Evolutionary conservation across 78 protist species (phyloP), one percentile per base, ranked within the genome.

Genomic region (Dictyostelium brefeldianum): DNA sequence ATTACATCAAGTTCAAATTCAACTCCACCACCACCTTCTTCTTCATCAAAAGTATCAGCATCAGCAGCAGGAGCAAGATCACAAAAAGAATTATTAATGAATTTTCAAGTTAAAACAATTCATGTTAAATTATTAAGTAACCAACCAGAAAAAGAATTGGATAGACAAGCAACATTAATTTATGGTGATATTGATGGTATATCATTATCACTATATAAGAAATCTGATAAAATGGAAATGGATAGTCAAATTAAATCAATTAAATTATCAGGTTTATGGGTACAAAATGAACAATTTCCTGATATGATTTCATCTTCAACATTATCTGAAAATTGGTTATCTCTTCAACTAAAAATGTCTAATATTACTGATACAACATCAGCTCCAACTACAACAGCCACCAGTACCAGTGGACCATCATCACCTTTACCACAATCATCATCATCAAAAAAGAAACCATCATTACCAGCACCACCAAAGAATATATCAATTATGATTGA

Each of bases 241-340:
- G 69, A 87, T 41, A 1, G 84, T 18, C n/a, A 50, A 15, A 9
- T 87, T 20, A 77, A 77, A 31, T 87, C 93, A 18, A 50, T 87
- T 31, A 9, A 70, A 51, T n/a, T 87, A n/a, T 87, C 93, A 12
- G 93, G 93, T 15, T 48, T 87, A 5, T 87, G 93, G 93, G 84
- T 87, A 10, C n/a, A 87, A 50, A 77, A 87, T 80, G 93, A 87
- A 7, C 93, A 87, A 48, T 87, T 87, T 46, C 93, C 93, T 0
- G 93, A 87, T 31, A 87, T 87, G 93, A 77, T 87, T 14, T 87
- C 93, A 1, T 87, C 93, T 18, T 31, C 53, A 3, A 54, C 57
- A 8, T 48, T 74, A 29, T 31, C 27, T 29, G 84, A 87, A 29
- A 20, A 41, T 20, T 87, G 79, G 36, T 12, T 87, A 22, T 14